Evolutionary conservation across 495 filamentous ascomycete species (phyloP), one percentile per base, ranked within the genome.

Genomic region (Staphylotrichum longicolle): DNA sequence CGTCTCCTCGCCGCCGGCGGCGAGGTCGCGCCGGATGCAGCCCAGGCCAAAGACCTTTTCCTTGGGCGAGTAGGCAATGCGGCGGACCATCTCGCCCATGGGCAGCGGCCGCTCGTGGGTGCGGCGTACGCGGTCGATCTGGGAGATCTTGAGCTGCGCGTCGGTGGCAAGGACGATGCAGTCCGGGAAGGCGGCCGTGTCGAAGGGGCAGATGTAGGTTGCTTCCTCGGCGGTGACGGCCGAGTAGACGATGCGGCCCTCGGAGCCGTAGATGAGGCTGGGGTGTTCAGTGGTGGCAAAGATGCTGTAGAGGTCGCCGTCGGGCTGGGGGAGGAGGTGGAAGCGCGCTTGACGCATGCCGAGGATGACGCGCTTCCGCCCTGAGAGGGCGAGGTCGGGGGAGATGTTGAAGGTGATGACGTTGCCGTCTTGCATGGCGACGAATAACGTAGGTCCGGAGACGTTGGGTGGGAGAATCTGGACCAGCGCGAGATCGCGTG

Each of bases 221-320:
- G 91, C 88, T 52, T 91, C 86, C 66, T 96, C 90, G 2, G 92
- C 91, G 54, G 96, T 98, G n/a, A 97, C 88, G 2, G 95, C 91
- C 15, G 91, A 96, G 78, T 94, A 99, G 7, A 96, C 86, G 34
- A 96, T 87, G 10, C 93, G 83, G 1, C 88, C 91, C 68, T 98
- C 91, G 6, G 87, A 86, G 15, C 87, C 88, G 65, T 98, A 97
- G 54, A 98, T 95, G 52, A 99, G 72, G 64, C 89, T 96, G 14
- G 94, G 90, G 67, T 97, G 90, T 63, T 98, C 94, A 65, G 91
- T 96, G 0, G 89, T 93, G 1, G 93, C 91, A 66, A 99, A 96
- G 0, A 99, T 88, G 70, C 90, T 96, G 70, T 90, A 35, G 68
- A 14, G 80, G 45, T 34, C 78, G 20, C 20, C 20, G 40, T 72